phyloP scores from a whole-genome alignment of 176 grass and related monocot genomes.

The Bromus sterilis region DNA sequence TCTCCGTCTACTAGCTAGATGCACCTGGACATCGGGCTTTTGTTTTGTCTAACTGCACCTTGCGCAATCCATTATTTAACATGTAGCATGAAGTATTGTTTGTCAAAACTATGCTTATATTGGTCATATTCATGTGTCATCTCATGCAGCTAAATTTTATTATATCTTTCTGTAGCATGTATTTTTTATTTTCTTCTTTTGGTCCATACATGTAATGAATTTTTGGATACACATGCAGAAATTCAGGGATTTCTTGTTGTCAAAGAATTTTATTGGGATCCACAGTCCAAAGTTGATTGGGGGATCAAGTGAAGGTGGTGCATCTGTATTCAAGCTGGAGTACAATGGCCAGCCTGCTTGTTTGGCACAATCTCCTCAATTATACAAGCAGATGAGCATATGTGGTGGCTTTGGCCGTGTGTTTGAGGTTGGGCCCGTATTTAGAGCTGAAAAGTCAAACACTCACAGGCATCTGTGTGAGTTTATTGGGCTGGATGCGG shows the following conservation, averaged over 20 bases:
- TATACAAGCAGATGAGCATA: conserved; percentile 79
- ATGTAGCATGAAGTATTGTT: background rate
- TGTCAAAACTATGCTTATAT: background rate
- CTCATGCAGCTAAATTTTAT: background rate
- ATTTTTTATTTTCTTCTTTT: background rate
- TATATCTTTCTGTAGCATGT: background rate
- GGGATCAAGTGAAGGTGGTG: conserved; percentile 93
- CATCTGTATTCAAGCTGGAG: conserved; percentile 75
- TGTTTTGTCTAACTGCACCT: background rate
- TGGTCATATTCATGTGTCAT: background rate
- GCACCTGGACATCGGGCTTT: background rate
- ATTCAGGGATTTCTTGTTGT: conserved; percentile 63
- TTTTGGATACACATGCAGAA: conserved; percentile 27
- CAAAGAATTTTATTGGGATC: conserved; percentile 73
- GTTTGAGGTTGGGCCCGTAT: conserved; percentile 83
- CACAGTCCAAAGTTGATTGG: conserved; percentile 70
- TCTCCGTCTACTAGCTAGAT: too few species aligned
- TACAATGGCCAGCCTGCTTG: conserved; percentile 92
- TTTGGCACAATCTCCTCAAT: conserved; percentile 83
- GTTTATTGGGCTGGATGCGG: conserved; percentile 91
- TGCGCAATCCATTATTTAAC: background rate
- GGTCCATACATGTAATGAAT: background rate
- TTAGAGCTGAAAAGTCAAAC: conserved; percentile 85
- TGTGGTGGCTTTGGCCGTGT: conserved; percentile 81
- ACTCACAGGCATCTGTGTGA: conserved; percentile 96